A percentile compares a stretch with the other conserved stretches of the same genome.
These are phyloP conservation scores for Fraxinus floribunda DNA, from an alignment of 305 asterid species.

Conservation along the genomic window DNA sequence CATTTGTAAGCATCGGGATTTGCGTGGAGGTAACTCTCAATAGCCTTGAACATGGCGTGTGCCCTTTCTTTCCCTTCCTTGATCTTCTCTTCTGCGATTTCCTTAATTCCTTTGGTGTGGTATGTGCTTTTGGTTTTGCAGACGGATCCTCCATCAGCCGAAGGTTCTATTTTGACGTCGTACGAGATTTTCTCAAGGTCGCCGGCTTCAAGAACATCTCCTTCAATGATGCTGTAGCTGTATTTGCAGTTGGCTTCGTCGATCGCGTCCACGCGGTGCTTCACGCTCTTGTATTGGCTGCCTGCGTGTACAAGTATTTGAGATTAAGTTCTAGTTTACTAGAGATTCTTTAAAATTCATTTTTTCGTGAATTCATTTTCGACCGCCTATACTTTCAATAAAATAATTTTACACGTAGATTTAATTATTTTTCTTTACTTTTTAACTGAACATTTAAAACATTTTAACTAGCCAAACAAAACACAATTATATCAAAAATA, in stretches of 20 bases:
- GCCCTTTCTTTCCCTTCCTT: conserved; percentile 48
- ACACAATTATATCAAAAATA: too few species aligned
- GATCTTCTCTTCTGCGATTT: conserved; percentile 34
- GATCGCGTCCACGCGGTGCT: conserved; percentile 41
- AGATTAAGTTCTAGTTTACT: neutral
- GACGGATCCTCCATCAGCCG: conserved; percentile 45
- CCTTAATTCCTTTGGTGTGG: conserved; percentile 39
- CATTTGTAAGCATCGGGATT: neutral
- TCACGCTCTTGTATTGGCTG: conserved; percentile 37
- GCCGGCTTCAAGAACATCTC: conserved; percentile 32
- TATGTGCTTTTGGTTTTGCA: conserved; percentile 45
- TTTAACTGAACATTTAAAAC: too few species aligned
- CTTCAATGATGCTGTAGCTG: conserved; percentile 48
- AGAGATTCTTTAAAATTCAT: neutral
- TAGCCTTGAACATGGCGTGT: conserved; percentile 32
- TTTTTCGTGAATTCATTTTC: too few species aligned
- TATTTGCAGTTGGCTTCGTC: conserved; percentile 37
- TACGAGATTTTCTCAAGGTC: conserved; percentile 33
- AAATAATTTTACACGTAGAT: too few species aligned
- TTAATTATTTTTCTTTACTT: too few species aligned
- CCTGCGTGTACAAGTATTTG: conserved; percentile 17
- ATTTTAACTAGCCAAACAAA: too few species aligned
- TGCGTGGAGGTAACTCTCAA: conserved; percentile 35
- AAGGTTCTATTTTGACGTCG: conserved; percentile 35
- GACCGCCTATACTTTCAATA: too few species aligned